phyloP scores from a whole-genome alignment of 768 basidiomycete species.

The Suillus occidentalis region DNA sequence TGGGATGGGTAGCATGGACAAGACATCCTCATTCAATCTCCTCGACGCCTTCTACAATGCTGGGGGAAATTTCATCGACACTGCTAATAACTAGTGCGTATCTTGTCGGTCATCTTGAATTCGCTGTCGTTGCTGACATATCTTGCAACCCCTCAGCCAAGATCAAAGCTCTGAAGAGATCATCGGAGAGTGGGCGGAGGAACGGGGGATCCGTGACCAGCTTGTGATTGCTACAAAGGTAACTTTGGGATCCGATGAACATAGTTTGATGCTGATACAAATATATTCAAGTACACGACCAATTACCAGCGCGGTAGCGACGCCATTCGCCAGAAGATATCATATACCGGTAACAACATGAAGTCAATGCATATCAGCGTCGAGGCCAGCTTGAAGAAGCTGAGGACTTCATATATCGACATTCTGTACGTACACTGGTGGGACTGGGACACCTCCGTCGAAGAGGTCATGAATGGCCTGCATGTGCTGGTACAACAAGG shows the following conservation, averaged over 20 bases:
- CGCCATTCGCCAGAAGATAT: conserved; percentile 30
- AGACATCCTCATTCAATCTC: conserved; percentile 43
- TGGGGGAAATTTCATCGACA: conserved; percentile 52
- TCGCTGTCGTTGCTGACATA: neutral
- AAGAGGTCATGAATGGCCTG: conserved; percentile 42
- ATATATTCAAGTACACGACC: conserved; percentile 19
- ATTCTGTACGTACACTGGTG: conserved; percentile 36
- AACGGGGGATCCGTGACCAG: conserved; percentile 42
- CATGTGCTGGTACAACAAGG: conserved; percentile 38
- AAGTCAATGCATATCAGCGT: conserved; percentile 46
- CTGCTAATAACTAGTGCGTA: conserved; percentile 45
- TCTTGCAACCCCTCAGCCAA: conserved; percentile 25
- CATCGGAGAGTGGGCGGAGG: conserved; percentile 49
- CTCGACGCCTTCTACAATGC: conserved; percentile 46
- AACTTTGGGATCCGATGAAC: neutral
- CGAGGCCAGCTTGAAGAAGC: conserved; percentile 41
- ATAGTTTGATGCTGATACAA: neutral
- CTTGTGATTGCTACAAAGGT: conserved; percentile 47
- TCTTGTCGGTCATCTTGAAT: neutral
- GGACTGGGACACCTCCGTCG: conserved; percentile 43
- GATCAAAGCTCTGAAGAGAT: conserved; percentile 42
- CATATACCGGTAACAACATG: conserved; percentile 48
- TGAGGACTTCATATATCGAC: conserved; percentile 48
- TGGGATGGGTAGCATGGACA: conserved; percentile 43
- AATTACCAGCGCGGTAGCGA: conserved; percentile 19